Conservation (phyloP, 1,139 yeast species). For the Taphrina communis region DNA sequence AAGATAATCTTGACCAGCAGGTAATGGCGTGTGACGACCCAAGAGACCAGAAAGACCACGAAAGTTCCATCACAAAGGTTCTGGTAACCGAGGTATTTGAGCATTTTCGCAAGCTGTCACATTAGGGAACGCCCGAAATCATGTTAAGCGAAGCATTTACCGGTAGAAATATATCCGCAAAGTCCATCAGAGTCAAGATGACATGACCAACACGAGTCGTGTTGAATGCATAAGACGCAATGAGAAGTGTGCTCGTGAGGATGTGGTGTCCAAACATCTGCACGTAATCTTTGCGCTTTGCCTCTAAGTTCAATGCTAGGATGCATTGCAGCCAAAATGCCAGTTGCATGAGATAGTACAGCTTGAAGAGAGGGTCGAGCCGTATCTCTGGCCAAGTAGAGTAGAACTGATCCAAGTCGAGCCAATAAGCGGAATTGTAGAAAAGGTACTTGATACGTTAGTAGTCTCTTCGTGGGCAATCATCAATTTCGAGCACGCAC, state of each 20-base stretch:
- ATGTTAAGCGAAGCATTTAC: conserved; percentile 2
- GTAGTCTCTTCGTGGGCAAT: not conserved
- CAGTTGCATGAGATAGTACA: conserved; percentile 72
- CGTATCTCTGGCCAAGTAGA: conserved; percentile 76
- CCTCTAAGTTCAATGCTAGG: conserved; percentile 76
- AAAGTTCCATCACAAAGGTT: conserved; percentile 72
- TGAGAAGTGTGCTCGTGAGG: conserved; percentile 69
- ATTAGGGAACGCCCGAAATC: conserved; percentile 2
- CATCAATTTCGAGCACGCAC: not conserved
- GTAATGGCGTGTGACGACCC: conserved; percentile 78
- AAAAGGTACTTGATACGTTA: conserved; percentile 55
- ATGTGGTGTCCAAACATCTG: conserved; percentile 92
- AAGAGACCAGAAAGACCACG: conserved; percentile 66
- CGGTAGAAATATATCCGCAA: conserved; percentile 74
- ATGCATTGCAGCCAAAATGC: conserved; percentile 84
- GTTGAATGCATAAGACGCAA: conserved; percentile 75
- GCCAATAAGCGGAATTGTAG: conserved; percentile 53
- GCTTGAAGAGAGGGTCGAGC: conserved; percentile 58
- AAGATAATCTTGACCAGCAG: conserved; percentile 70
- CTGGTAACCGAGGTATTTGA: conserved; percentile 71
- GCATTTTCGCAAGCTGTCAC: conserved; percentile 65
- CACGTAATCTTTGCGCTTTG: conserved; percentile 75
- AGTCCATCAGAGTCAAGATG: conserved; percentile 79
- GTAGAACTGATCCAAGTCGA: conserved; percentile 55
- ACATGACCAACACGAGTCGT: conserved; percentile 80